These are phyloP conservation scores for Phytophthora litchii DNA, from an alignment of 352 stramenopile species.

Conservation along the genomic window DNA sequence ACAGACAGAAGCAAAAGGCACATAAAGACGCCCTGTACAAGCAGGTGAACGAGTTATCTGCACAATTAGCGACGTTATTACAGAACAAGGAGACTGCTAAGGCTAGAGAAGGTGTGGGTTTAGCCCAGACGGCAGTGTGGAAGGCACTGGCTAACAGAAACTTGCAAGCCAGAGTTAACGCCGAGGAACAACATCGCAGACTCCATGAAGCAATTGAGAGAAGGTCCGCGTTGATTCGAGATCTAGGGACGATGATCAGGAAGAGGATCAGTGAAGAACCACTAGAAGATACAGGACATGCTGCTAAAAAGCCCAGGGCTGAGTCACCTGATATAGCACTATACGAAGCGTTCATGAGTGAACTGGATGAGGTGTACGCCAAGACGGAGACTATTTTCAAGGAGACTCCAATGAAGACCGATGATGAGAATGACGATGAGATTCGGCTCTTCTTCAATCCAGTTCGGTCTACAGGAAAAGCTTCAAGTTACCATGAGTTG, in stretches of 20 bases:
- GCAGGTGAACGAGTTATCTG: constrained; percentile 20
- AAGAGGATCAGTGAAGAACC: constrained; percentile 32
- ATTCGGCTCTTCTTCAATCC: constrained; percentile 6
- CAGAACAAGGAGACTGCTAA: constrained; percentile 10
- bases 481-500: constrained; percentile 24
- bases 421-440: background rate
- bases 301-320: constrained; percentile 9
- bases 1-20: constrained; percentile 35
- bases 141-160: constrained; percentile 31
- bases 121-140: constrained; percentile 16
- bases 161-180: constrained; percentile 17
- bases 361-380: constrained; percentile 37
- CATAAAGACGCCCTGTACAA: constrained; percentile 14
- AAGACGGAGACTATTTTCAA: constrained; percentile 29
- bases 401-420: background rate
- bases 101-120: background rate
- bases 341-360: constrained; percentile 29
- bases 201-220: constrained; percentile 18
- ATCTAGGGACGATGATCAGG: constrained; percentile 15
- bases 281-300: background rate
- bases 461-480: background rate
- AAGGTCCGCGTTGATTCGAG: constrained; percentile 21
- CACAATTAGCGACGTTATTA: constrained; percentile 6
- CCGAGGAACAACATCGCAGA: constrained; percentile 26
- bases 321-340: constrained; percentile 25